phyloP scores from a whole-genome alignment of 257 asterid genomes.

The Orobanche coerulescens region DNA sequence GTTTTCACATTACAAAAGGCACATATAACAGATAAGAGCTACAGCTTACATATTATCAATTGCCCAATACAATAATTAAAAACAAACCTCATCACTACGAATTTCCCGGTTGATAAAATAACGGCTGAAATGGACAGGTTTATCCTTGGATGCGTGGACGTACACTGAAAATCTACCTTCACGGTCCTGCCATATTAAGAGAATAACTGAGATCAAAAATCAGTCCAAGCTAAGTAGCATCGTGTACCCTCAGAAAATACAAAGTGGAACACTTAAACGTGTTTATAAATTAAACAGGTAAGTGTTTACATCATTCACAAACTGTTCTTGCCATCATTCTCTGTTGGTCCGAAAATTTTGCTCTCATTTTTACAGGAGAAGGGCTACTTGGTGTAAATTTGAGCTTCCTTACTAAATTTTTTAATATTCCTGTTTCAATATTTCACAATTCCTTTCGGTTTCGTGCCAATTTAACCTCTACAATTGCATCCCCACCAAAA shows the following conservation, averaged over 20 bases:
- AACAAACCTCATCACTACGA: slow-evolving; percentile 64
- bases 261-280: neutral
- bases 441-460: neutral
- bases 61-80: neutral
- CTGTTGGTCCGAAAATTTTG: neutral
- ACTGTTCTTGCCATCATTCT: neutral
- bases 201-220: slow-evolving; percentile 7
- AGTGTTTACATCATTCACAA: neutral
- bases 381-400: neutral
- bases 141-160: slow-evolving; percentile 78
- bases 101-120: slow-evolving; percentile 70
- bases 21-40: neutral
- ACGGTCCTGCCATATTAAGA: slow-evolving; percentile 52
- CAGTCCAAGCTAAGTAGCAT: neutral
- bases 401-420: neutral
- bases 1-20: neutral
- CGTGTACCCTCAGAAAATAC: neutral
- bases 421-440: neutral
- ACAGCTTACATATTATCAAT: neutral
- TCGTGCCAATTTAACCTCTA: neutral
- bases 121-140: slow-evolving; percentile 81
- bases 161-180: slow-evolving; percentile 82
- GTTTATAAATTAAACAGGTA: neutral
- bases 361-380: neutral
- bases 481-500: neutral